Evolutionary conservation across 2,329 filamentous ascomycete species (phyloP).

Genomic region (Fusarium pininemorale): DNA sequence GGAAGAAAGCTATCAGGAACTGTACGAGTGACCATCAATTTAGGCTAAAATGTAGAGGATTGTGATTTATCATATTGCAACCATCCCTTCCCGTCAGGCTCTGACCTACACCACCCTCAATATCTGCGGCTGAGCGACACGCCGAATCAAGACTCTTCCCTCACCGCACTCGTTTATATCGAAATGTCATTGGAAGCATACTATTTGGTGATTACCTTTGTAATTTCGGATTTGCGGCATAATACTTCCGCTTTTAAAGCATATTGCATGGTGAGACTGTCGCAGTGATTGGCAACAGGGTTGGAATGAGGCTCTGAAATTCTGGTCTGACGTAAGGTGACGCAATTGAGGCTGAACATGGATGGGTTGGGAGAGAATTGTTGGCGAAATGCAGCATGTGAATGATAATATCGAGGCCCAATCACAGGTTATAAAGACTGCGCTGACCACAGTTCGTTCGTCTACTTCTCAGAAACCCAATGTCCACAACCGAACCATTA

Average conservation of each 20-base stretch:
- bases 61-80: neutral
- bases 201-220: neutral
- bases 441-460: too few species aligned
- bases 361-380: neutral
- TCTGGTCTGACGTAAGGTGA: neutral
- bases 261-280: neutral
- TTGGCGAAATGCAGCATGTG: neutral
- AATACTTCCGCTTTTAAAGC: fast-evolving
- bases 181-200: neutral
- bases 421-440: neutral
- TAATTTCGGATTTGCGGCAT: neutral
- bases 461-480: neutral
- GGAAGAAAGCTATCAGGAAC: fast-evolving
- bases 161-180: fast-evolving
- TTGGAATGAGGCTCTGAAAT: neutral
- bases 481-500: fast-evolving
- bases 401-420: neutral
- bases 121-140: neutral
- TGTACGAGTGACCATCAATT: fast-evolving
- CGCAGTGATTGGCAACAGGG: fast-evolving
- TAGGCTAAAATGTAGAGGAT: neutral
- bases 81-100: neutral
- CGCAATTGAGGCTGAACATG: neutral
- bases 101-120: neutral
- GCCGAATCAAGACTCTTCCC: too few species aligned